Evolutionary conservation across 108 stramenopile species (phyloP).

Genomic region (Mayamaea pseudoterrestris): DNA sequence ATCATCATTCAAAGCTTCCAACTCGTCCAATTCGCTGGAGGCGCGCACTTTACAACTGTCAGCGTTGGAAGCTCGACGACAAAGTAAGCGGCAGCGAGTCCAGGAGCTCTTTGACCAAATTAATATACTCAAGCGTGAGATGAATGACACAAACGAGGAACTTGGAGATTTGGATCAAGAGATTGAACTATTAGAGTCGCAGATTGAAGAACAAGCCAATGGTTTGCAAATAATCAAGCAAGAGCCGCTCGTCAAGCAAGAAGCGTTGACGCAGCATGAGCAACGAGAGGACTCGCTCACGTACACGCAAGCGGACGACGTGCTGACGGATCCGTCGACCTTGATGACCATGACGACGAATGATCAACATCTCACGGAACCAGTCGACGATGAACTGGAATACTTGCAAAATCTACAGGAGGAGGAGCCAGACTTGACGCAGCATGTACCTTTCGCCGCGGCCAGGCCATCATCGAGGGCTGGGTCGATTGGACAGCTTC

Average conservation of each 20-base stretch:
- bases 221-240: not conserved
- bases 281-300: not conserved
- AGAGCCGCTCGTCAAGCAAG: not conserved
- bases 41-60: constrained; percentile 6
- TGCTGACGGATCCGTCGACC: not conserved
- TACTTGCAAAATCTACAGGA: too few species aligned
- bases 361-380: not conserved
- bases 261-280: constrained; percentile 1
- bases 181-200: constrained; percentile 40
- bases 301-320: not conserved
- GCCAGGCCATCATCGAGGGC: not conserved
- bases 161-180: constrained; percentile 30
- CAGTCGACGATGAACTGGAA: too few species aligned
- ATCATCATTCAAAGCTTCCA: too few species aligned
- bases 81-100: constrained; percentile 11
- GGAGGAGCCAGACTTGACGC: constrained; percentile 2
- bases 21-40: too few species aligned
- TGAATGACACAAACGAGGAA: constrained; percentile 23
- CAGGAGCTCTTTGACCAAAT: constrained; percentile 17
- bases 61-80: constrained; percentile 8
- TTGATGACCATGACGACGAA: constrained; percentile 2
- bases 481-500: not conserved
- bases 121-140: not conserved
- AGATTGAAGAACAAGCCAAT: constrained; percentile 28
- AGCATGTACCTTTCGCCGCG: not conserved